Evolutionary conservation across 306 rosid species (phyloP).

Genomic region (Ceratonia siliqua): DNA sequence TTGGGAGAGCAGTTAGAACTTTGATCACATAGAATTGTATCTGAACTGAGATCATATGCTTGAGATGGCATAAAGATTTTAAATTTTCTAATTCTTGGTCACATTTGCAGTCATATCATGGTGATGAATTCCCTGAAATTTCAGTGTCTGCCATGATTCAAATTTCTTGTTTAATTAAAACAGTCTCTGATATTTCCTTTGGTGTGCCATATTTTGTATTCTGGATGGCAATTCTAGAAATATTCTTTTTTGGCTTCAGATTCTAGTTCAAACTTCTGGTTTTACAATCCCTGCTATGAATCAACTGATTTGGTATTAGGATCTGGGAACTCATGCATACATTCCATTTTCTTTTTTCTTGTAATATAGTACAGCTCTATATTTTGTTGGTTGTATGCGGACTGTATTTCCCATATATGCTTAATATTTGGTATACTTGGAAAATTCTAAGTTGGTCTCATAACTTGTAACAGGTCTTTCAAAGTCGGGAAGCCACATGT

Average conservation of each 20-base stretch:
- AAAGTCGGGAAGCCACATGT: slow-evolving; percentile 77
- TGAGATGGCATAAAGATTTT: not conserved
- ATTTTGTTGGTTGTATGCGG: too few species aligned
- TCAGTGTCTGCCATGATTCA: not conserved
- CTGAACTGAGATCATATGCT: not conserved
- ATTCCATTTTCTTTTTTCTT: too few species aligned
- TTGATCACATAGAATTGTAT: not conserved
- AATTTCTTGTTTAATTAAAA: too few species aligned
- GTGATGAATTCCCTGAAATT: not conserved
- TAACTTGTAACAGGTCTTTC: slow-evolving; percentile 56
- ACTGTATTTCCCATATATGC: too few species aligned
- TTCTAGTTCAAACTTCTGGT: too few species aligned
- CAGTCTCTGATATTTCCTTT: too few species aligned
- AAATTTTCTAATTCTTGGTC: not conserved
- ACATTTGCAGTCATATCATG: not conserved
- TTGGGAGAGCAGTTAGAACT: slow-evolving; percentile 3
- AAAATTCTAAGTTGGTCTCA: slow-evolving; percentile 27
- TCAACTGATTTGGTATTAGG: too few species aligned
- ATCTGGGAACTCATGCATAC: too few species aligned
- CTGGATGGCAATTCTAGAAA: too few species aligned
- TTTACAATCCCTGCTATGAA: too few species aligned
- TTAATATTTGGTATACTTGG: not conserved
- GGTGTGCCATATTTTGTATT: not conserved
- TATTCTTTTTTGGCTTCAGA: too few species aligned
- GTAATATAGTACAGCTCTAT: too few species aligned